These are phyloP conservation scores for Salix caprea DNA, from an alignment of 345 rosid species.

Conservation along the genomic window DNA sequence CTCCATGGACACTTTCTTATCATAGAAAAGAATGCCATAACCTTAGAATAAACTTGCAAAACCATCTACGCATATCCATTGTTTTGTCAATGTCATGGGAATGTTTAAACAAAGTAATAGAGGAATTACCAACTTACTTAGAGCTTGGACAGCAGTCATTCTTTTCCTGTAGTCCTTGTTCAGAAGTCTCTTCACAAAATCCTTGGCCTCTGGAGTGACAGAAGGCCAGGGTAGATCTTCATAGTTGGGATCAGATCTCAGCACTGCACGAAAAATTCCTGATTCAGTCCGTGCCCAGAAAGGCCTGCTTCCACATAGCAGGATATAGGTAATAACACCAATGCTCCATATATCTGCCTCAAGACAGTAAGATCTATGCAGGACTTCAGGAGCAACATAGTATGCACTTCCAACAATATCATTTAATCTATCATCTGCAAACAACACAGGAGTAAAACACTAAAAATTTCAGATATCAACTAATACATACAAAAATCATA, in stretches of 20 bases:
- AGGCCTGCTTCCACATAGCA: slow-evolving; percentile 96
- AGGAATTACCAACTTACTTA: slow-evolving; percentile 46
- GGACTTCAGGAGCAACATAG: slow-evolving; percentile 98
- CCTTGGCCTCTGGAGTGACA: slow-evolving; percentile 76
- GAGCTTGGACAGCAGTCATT: slow-evolving; percentile 95
- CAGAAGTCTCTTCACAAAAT: slow-evolving; percentile 85
- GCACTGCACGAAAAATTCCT: slow-evolving; percentile 90
- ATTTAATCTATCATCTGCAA: slow-evolving; percentile 83
- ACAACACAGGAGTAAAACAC: background rate
- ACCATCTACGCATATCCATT: background rate
- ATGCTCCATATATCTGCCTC: slow-evolving; percentile 99
- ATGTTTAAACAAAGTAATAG: background rate
- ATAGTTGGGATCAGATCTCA: slow-evolving; percentile 86
- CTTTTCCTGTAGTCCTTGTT: slow-evolving; percentile 96
- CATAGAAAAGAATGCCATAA: background rate
- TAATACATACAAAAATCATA: background rate
- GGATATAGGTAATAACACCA: slow-evolving; percentile 86
- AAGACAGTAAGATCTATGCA: slow-evolving; percentile 84
- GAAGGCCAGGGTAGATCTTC: slow-evolving; percentile 91
- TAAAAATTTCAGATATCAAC: background rate
- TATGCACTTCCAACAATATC: slow-evolving; percentile 99
- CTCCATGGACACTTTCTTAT: background rate
- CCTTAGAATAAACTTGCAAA: background rate
- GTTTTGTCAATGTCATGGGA: background rate
- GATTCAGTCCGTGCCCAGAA: slow-evolving; percentile 96